phyloP scores from a whole-genome alignment of 2,329 filamentous ascomycete genomes.

The Colletotrichum sp. region DNA sequence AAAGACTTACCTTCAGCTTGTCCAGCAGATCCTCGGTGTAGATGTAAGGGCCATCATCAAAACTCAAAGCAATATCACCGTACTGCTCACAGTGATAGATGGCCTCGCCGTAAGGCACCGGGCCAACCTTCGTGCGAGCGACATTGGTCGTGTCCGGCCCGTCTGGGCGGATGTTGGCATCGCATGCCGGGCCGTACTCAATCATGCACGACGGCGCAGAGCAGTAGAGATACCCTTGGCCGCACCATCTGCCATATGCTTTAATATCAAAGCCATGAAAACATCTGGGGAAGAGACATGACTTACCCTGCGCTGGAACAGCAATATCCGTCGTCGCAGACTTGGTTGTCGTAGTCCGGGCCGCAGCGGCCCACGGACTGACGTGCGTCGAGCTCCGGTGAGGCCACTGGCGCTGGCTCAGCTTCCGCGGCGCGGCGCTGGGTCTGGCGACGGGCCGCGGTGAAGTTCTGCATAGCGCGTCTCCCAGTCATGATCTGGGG shows the following conservation, averaged over 20 bases:
- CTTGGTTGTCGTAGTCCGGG: slow-evolving; percentile 32
- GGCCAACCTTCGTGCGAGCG: slow-evolving; percentile 56
- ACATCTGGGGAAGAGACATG: neutral
- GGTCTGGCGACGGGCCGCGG: slow-evolving; percentile 2
- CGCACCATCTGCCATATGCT: slow-evolving; percentile 52
- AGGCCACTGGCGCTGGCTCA: neutral
- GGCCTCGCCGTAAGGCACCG: slow-evolving; percentile 57
- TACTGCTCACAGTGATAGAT: slow-evolving; percentile 61
- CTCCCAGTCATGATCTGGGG: slow-evolving; percentile 16
- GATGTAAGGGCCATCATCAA: slow-evolving; percentile 49
- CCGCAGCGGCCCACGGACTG: slow-evolving; percentile 51
- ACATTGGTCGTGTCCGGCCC: slow-evolving; percentile 60
- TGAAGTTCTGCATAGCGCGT: slow-evolving; percentile 7
- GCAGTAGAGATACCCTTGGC: slow-evolving; percentile 59
- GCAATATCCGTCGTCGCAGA: slow-evolving; percentile 39
- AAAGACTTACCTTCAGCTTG: slow-evolving; percentile 41
- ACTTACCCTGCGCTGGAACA: slow-evolving; percentile 47
- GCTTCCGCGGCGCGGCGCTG: slow-evolving; percentile 3
- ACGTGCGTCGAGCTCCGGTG: slow-evolving; percentile 31
- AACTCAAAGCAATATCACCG: slow-evolving; percentile 56
- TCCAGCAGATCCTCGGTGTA: slow-evolving; percentile 48
- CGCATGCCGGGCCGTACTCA: slow-evolving; percentile 63
- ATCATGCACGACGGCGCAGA: slow-evolving; percentile 66
- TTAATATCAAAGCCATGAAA: neutral
- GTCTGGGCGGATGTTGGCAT: slow-evolving; percentile 56